Evolutionary conservation across 768 basidiomycete species (phyloP).

Genomic region (Termitomyces sp.): DNA sequence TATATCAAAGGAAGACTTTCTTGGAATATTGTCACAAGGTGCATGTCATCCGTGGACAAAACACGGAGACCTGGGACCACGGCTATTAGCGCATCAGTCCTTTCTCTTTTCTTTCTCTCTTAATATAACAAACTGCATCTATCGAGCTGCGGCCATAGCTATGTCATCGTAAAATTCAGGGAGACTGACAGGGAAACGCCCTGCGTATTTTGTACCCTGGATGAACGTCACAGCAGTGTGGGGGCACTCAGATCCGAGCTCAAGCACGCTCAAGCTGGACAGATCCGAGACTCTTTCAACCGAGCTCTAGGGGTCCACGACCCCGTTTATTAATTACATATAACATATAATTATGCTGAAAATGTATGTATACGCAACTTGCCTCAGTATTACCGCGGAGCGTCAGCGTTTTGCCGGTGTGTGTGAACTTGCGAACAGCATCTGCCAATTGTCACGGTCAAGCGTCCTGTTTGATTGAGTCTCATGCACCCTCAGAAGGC

Average conservation of each 20-base stretch:
- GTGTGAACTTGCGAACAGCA: slow-evolving; percentile 7
- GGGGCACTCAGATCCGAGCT: neutral
- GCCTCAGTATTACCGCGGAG: slow-evolving; percentile 2
- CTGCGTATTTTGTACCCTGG: neutral
- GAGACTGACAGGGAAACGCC: neutral
- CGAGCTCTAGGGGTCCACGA: neutral
- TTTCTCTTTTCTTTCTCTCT: neutral
- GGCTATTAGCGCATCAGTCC: neutral
- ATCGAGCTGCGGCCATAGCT: neutral
- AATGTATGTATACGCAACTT: neutral
- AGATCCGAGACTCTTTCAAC: neutral
- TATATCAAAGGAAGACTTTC: neutral
- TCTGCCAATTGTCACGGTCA: slow-evolving; percentile 6
- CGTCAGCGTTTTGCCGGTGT: slow-evolving; percentile 5
- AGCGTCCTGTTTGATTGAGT: slow-evolving; percentile 9
- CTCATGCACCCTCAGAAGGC: slow-evolving; percentile 8
- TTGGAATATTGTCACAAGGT: neutral
- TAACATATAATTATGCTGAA: slow-evolving; percentile 1
- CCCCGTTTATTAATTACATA: neutral
- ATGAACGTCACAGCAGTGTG: neutral
- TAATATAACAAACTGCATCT: no score
- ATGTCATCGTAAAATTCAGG: neutral
- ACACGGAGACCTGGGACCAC: neutral
- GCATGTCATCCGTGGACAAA: neutral
- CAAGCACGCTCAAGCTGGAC: neutral